phyloP scores from a whole-genome alignment of 306 rosid genomes.

The Abrus pulchellus region DNA sequence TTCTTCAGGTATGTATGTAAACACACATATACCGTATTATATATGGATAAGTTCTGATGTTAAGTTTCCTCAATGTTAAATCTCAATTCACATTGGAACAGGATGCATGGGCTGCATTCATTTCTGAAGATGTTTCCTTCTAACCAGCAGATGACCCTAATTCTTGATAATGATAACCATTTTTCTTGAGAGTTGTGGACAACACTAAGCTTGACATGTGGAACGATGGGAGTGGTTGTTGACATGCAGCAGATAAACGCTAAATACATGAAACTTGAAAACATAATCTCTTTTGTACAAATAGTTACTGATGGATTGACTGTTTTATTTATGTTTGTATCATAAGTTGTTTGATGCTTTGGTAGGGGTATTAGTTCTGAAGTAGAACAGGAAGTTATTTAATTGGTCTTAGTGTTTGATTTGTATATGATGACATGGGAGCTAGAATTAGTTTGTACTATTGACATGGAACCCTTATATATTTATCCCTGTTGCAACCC shows the following conservation, averaged over 20 bases:
- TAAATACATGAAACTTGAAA: constrained; percentile 21
- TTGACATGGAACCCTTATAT: constrained; percentile 1
- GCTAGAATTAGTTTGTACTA: constrained; percentile 42
- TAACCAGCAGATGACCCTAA: constrained; percentile 44
- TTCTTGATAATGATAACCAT: constrained; percentile 10
- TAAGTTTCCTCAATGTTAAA: constrained; percentile 17
- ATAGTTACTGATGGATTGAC: constrained; percentile 45
- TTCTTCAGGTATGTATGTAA: constrained; percentile 74
- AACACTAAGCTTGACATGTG: constrained; percentile 36
- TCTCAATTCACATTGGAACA: constrained; percentile 42
- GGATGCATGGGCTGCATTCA: constrained; percentile 92
- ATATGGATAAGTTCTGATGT: constrained; percentile 1
- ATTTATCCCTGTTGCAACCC: background rate
- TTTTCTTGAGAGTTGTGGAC: constrained; percentile 33
- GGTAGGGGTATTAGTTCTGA: constrained; percentile 51
- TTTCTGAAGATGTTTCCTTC: constrained; percentile 76
- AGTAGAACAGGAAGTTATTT: constrained; percentile 42
- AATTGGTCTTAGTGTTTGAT: constrained; percentile 41
- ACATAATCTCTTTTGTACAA: constrained; percentile 52
- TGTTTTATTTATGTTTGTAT: constrained; percentile 46
- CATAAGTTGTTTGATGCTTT: constrained; percentile 49
- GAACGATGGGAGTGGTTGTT: constrained; percentile 31
- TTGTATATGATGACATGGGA: constrained; percentile 50
- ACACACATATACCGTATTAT: background rate
- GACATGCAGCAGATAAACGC: constrained; percentile 36